phyloP scores from a whole-genome alignment of 2,329 filamentous ascomycete genomes.

The Lachnellula suecica region DNA sequence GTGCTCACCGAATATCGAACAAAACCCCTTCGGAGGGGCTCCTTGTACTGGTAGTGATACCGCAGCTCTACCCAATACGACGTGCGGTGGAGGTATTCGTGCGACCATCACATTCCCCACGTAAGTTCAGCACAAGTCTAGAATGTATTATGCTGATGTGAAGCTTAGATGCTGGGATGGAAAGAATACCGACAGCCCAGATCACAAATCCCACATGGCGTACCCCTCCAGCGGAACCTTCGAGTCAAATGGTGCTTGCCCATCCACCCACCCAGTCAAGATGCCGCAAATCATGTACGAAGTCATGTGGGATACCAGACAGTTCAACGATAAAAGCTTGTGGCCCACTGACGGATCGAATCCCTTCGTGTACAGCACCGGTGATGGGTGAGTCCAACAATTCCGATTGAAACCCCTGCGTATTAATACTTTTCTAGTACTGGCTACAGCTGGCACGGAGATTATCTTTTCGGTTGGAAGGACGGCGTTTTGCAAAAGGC shows the following conservation, averaged over 20 bases:
- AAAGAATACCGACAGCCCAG: slow-evolving; percentile 49
- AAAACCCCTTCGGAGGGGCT: slow-evolving; percentile 4
- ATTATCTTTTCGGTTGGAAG: slow-evolving; percentile 62
- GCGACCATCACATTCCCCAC: slow-evolving; percentile 41
- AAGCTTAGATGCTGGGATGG: slow-evolving; percentile 58
- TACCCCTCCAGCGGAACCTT: slow-evolving; percentile 42
- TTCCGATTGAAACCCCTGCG: neutral
- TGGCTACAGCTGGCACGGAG: slow-evolving; percentile 54
- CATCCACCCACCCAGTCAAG: slow-evolving; percentile 49
- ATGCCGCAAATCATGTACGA: slow-evolving; percentile 60
- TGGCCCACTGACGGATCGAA: slow-evolving; percentile 44
- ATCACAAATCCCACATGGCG: slow-evolving; percentile 56
- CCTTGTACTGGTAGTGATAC: slow-evolving; percentile 8
- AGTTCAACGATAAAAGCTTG: slow-evolving; percentile 44
- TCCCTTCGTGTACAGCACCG: slow-evolving; percentile 7
- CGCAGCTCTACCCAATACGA: neutral
- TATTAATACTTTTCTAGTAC: slow-evolving; percentile 31
- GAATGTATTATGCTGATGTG: neutral
- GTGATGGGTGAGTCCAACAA: slow-evolving; percentile 27
- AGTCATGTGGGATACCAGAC: slow-evolving; percentile 52
- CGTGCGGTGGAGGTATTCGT: slow-evolving; percentile 5
- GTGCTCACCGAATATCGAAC: slow-evolving; percentile 1
- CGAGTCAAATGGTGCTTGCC: slow-evolving; percentile 49
- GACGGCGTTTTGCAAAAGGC: slow-evolving; percentile 46
- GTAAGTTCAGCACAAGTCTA: neutral